phyloP scores from a whole-genome alignment of 768 basidiomycete genomes.

The Cyclocybe aegerita region DNA sequence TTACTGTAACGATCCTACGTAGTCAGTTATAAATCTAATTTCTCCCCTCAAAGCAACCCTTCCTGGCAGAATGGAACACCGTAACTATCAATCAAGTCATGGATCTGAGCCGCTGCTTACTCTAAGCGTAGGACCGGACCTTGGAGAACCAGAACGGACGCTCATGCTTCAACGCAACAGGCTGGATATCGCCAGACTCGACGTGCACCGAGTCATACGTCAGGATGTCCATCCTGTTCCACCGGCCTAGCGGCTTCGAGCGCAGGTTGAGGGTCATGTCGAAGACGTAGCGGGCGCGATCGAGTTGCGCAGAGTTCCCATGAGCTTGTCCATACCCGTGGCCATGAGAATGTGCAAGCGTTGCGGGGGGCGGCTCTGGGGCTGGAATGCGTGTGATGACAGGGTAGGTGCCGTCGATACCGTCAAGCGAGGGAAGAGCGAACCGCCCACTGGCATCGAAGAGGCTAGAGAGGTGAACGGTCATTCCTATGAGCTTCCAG shows the following conservation, averaged over 20 bases:
- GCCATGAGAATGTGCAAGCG: background rate
- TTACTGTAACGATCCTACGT: no score
- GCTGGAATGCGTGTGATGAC: slow-evolving; percentile 5
- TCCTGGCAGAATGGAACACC: no score
- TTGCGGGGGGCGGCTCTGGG: slow-evolving; percentile 6
- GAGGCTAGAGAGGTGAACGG: slow-evolving; percentile 62
- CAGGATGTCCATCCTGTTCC: slow-evolving; percentile 77
- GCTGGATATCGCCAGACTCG: slow-evolving; percentile 69
- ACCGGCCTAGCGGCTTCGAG: slow-evolving; percentile 80
- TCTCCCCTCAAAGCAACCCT: no score
- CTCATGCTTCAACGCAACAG: slow-evolving; percentile 77
- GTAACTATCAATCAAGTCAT: no score
- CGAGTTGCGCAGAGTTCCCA: background rate
- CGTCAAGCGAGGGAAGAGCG: slow-evolving; percentile 20
- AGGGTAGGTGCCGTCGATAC: slow-evolving; percentile 3
- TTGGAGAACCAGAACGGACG: slow-evolving; percentile 95
- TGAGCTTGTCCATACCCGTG: no score
- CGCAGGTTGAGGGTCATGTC: slow-evolving; percentile 69
- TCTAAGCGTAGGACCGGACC: slow-evolving; percentile 61
- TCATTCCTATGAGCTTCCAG: slow-evolving; percentile 68
- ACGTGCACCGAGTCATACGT: slow-evolving; percentile 76
- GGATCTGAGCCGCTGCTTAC: background rate
- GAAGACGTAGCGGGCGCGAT: slow-evolving; percentile 58
- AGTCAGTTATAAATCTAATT: no score
- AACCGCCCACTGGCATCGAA: slow-evolving; percentile 51